Base-by-base conservation (phyloP, 371 early-diverging fungal species). In the Mortierella sp. region DNA sequence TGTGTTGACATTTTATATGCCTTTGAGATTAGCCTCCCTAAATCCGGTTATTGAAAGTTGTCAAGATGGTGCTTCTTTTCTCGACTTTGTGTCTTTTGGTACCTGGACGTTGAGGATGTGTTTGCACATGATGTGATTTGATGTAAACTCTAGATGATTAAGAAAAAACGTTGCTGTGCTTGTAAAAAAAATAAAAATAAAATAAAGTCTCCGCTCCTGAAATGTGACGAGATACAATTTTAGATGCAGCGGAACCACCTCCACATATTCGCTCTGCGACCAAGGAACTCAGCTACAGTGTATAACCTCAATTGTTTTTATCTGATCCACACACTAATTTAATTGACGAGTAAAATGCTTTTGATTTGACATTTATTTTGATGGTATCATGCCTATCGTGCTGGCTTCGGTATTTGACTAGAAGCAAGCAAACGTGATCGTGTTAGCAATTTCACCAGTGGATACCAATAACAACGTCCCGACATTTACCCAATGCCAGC, bases 81-180 rank as follows among this genome's bases (percentile, higher is more conserved):
- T 47, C 13, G 47, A 47, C 47, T 19, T 47, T 55, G 26, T 3
- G 28, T 29, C 23, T 19, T 32, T n/a, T 66, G 53, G 57, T 88
- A 95, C 96, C 89, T 98, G 98, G 13, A 96, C 97, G 86, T 98
- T 98, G 63, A 97, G 89, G 72, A 98, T 89, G 84, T 98, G 98
- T 86, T 97, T 98, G 89, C 98, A 93, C 93, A 93, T 93, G 66
- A 65, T 51, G 61, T 31, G 28, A 26, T 51, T 1, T 70, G 35
- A 2, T 32, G 63, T 29, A 13, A 34, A 55, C 28, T 13, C n/a
- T 0, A 37, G 51, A 32, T n/a, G 63, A 22, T 47, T 2, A 2
- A 45, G n/a, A 45, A 15, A 45, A 6, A n/a, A n/a, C n/a, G n/a
- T 43, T 45, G 45, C 45, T 45, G 43, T 43, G 43, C 45, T 19